Conservation (phyloP, 177 flowering plant genomes). For the Telopea speciosissima region DNA sequence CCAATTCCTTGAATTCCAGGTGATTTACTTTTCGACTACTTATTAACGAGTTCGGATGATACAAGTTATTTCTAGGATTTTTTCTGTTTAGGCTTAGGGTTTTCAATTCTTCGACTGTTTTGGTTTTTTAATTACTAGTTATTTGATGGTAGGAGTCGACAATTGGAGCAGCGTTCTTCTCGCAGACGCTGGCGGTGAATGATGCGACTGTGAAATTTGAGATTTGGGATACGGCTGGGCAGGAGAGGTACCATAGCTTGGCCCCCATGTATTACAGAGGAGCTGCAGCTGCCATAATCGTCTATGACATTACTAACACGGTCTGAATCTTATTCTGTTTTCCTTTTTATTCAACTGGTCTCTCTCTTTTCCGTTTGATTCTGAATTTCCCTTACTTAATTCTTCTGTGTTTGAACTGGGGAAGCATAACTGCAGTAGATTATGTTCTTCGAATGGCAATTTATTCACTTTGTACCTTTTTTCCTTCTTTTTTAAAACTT, state of each 20-base stretch:
- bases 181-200: slow-evolving; percentile 59
- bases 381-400: neutral
- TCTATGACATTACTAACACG: slow-evolving; percentile 60
- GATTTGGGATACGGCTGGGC: slow-evolving; percentile 93
- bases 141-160: slow-evolving; percentile 62
- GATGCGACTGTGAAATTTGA: slow-evolving; percentile 75
- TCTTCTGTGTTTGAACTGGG: too few relatives aligned
- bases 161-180: slow-evolving; percentile 83
- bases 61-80: neutral
- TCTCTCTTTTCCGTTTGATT: too few relatives aligned
- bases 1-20: slow-evolving; percentile 78
- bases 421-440: neutral
- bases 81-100: slow-evolving; percentile 7
- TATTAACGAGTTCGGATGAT: neutral
- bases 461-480: neutral
- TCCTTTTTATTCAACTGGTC: neutral
- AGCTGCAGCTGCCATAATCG: slow-evolving; percentile 82
- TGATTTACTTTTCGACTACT: slow-evolving; percentile 10
- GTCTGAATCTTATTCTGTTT: slow-evolving; percentile 22
- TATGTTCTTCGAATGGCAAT: neutral
- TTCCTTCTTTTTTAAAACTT: neutral
- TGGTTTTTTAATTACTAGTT: neutral
- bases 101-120: neutral
- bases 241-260: slow-evolving; percentile 81
- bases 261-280: slow-evolving; percentile 94